These are phyloP conservation scores for Malus hybrid DNA, from an alignment of 331 rosid species.

Conservation along the genomic window DNA sequence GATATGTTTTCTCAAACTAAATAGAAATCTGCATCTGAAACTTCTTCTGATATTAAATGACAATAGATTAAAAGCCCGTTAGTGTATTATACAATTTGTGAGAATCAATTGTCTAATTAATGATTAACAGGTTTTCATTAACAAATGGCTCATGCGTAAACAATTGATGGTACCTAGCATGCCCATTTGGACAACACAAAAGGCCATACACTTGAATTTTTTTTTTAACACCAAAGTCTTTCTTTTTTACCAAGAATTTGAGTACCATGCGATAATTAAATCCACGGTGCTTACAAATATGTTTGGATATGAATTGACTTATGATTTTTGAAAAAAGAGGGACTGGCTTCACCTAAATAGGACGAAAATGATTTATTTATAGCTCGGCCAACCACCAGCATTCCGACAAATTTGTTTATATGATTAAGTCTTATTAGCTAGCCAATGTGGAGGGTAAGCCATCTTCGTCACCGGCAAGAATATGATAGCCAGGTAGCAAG, in stretches of 20 bases:
- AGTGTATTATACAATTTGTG: no score
- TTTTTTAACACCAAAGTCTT: neutral
- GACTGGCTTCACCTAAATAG: conserved; percentile 25
- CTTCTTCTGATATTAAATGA: no score
- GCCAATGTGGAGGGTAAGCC: conserved; percentile 59
- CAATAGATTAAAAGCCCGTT: no score
- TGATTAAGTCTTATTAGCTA: conserved; percentile 18
- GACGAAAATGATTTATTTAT: conserved; percentile 37
- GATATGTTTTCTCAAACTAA: no score
- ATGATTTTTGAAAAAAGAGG: neutral
- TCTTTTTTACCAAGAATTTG: neutral
- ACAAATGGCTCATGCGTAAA: neutral
- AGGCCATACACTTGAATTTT: neutral
- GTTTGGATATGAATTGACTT: neutral
- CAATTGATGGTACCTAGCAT: neutral
- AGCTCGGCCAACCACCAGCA: conserved; percentile 58
- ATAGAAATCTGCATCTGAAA: no score
- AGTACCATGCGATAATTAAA: neutral
- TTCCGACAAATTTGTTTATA: conserved; percentile 55
- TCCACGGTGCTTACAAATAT: neutral
- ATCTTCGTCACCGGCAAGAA: conserved; percentile 45
- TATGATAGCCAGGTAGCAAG: conserved; percentile 7
- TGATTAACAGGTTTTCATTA: neutral
- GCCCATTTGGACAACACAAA: neutral
- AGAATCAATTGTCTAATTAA: neutral